Percentiles rank a stretch among this genome's conserved stretches.
phyloP scores from a whole-genome alignment of 2,329 filamentous ascomycete species.

The Alternaria ventricosa region DNA sequence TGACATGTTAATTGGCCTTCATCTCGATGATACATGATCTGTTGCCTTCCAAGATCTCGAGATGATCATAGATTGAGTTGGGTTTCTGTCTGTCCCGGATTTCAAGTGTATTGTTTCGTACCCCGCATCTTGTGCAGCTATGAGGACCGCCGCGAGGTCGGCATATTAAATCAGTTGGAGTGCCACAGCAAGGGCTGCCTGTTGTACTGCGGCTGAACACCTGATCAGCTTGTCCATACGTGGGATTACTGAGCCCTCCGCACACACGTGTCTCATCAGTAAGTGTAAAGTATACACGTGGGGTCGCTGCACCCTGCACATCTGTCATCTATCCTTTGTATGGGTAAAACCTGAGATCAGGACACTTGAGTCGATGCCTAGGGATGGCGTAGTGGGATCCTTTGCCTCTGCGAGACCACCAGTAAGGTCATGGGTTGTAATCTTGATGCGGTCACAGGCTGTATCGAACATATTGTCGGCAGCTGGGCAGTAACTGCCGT shows the following conservation, averaged over 20 bases:
- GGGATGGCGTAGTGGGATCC: not conserved
- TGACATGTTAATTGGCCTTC: not conserved
- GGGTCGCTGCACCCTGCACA: not conserved
- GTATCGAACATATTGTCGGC: not conserved
- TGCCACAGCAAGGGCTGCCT: not conserved
- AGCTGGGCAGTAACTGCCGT: slow-evolving; percentile 13
- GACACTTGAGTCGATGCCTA: not conserved
- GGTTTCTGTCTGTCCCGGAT: not conserved
- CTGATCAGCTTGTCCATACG: not conserved
- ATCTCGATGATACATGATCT: slow-evolving; percentile 2
- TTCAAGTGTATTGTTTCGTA: not conserved
- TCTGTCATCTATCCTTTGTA: slow-evolving; percentile 1
- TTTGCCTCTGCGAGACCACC: not conserved
- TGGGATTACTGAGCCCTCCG: not conserved
- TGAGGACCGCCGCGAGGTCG: not conserved
- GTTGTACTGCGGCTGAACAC: not conserved
- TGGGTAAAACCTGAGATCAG: slow-evolving; percentile 3
- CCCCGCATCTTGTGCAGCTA: not conserved
- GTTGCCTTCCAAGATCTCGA: not conserved
- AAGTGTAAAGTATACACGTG: not conserved
- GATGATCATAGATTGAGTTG: slow-evolving; percentile 1
- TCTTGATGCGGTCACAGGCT: not conserved
- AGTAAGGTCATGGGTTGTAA: not conserved
- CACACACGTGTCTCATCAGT: not conserved
- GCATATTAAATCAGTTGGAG: not conserved